Evolutionary conservation across 768 basidiomycete species (phyloP).

Genomic region (Lentinus tigrinus): DNA sequence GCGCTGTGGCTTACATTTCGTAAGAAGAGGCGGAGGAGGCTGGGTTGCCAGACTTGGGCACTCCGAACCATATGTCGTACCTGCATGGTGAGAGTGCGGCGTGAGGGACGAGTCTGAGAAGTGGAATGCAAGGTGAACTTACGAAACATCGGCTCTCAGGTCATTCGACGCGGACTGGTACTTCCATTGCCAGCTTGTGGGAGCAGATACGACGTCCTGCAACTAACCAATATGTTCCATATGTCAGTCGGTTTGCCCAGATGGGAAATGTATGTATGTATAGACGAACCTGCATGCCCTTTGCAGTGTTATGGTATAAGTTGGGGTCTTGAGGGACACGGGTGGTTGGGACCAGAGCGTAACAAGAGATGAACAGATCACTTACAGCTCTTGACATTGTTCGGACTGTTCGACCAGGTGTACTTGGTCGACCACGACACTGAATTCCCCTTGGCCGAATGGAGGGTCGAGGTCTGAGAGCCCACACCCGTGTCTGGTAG

Average conservation of each 20-base stretch:
- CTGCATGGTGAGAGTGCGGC: no score
- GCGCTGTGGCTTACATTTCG: constrained; percentile 38
- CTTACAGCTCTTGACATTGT: constrained; percentile 51
- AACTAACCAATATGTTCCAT: no score
- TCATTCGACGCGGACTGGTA: constrained; percentile 44
- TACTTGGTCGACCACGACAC: constrained; percentile 55
- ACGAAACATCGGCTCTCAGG: constrained; percentile 56
- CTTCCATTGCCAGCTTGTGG: constrained; percentile 51
- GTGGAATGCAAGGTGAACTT: constrained; percentile 5
- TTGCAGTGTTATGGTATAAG: constrained; percentile 43
- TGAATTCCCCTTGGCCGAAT: constrained; percentile 34
- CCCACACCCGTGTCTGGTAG: constrained; percentile 43
- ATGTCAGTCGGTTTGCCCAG: background rate
- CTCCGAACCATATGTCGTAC: constrained; percentile 58
- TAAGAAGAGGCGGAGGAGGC: constrained; percentile 47
- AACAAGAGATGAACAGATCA: background rate
- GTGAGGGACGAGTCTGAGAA: no score
- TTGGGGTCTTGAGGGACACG: constrained; percentile 37
- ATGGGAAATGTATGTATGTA: background rate
- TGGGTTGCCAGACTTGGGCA: constrained; percentile 40
- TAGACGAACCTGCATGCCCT: constrained; percentile 43
- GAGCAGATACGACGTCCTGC: constrained; percentile 42
- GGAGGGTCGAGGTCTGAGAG: constrained; percentile 46
- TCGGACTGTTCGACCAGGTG: constrained; percentile 49
- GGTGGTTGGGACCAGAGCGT: background rate